A percentile compares a stretch with the other conserved stretches of the same genome.
These are phyloP conservation scores for Jaltomata sinuosa DNA, from an alignment of 257 asterid species.

Conservation along the genomic window DNA sequence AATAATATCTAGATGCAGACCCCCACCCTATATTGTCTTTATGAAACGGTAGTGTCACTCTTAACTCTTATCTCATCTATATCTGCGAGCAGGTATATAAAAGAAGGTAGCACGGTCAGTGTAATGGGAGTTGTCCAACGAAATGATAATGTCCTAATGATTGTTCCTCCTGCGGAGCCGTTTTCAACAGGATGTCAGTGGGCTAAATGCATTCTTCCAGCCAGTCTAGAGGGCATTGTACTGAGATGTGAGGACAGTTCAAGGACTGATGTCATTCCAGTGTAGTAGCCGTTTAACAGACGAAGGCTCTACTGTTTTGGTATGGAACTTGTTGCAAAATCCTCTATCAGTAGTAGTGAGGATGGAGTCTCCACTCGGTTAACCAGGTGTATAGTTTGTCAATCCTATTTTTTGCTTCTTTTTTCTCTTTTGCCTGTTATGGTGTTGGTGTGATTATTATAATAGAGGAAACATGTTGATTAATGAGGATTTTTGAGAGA, in stretches of 20 bases:
- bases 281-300: conserved; percentile 17
- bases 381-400: neutral
- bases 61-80: neutral
- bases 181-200: conserved; percentile 82
- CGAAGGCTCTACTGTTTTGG: neutral
- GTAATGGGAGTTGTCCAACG: conserved; percentile 88
- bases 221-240: conserved; percentile 65
- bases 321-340: neutral
- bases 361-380: neutral
- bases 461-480: neutral
- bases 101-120: conserved; percentile 82
- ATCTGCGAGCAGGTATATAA: conserved; percentile 44
- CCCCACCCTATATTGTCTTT: neutral
- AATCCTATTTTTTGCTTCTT: neutral
- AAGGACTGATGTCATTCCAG: conserved; percentile 70
- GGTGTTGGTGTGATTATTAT: neutral
- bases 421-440: neutral
- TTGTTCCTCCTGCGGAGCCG: conserved; percentile 63
- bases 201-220: conserved; percentile 65
- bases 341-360: neutral
- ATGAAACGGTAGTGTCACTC: neutral
- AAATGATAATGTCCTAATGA: conserved; percentile 74
- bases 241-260: conserved; percentile 68
- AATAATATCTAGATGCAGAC: neutral
- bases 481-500: neutral